These are phyloP conservation scores for Aurantiochytrium sp. DNA, from an alignment of 108 stramenopile genomes.

Conservation along the genomic window DNA sequence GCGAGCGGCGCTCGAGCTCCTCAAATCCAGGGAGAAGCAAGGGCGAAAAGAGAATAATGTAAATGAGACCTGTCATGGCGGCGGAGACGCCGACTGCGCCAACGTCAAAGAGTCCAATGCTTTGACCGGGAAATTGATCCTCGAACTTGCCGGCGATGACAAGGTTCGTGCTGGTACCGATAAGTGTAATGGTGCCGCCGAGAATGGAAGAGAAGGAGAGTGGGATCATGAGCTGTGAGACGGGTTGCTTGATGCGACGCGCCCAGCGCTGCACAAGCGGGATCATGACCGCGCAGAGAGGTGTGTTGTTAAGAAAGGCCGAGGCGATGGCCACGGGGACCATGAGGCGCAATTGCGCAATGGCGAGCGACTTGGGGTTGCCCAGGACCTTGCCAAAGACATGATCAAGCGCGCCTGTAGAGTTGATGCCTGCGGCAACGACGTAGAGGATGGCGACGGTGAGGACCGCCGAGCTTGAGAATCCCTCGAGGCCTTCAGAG, in stretches of 20 bases:
- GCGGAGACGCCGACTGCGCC: not conserved
- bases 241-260: constrained; percentile 12
- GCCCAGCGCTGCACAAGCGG: constrained; percentile 34
- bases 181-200: constrained; percentile 23
- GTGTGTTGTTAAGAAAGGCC: constrained; percentile 31
- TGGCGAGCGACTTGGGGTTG: not conserved
- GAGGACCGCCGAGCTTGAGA: constrained; percentile 3
- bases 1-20: not conserved
- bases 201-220: constrained; percentile 26
- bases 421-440: constrained; percentile 18
- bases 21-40: not conserved
- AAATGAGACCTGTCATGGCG: not conserved
- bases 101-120: constrained; percentile 21
- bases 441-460: constrained; percentile 21
- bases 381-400: not conserved
- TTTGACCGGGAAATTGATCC: not conserved
- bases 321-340: constrained; percentile 13
- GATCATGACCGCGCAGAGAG: constrained; percentile 26
- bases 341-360: constrained; percentile 12
- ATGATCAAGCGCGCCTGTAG: constrained; percentile 16
- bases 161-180: constrained; percentile 31
- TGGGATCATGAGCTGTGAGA: constrained; percentile 31
- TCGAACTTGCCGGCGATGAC: constrained; percentile 27
- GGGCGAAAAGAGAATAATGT: constrained; percentile 10
- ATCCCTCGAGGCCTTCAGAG: not conserved